These are phyloP conservation scores for Batkoa obscura DNA, from an alignment of 371 early-diverging fungal species.

Conservation along the genomic window DNA sequence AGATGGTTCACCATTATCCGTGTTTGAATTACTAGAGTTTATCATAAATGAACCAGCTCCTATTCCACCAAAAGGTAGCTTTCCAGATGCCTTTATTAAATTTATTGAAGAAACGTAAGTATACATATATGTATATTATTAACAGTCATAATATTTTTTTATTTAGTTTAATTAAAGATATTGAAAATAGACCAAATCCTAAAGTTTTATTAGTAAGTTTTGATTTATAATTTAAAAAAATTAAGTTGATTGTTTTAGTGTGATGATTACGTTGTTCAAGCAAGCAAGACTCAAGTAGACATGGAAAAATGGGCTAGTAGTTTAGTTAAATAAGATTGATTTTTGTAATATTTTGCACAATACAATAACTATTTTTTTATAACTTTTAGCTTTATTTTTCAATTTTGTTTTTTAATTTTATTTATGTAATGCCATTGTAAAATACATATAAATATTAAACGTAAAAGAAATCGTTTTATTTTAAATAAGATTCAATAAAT, in stretches of 20 bases:
- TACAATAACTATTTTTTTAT: too few species aligned
- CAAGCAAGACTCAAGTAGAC: conserved; percentile 1
- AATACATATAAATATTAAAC: too few species aligned
- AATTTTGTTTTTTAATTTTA: too few species aligned
- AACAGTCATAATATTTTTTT: neutral
- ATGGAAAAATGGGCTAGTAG: conserved; percentile 3
- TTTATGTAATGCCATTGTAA: too few species aligned
- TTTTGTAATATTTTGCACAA: too few species aligned
- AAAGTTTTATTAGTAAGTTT: neutral
- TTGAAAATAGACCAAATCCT: neutral
- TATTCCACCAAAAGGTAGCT: conserved; percentile 43
- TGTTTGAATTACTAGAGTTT: conserved; percentile 81
- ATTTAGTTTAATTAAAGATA: conserved; percentile 1
- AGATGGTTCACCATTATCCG: conserved; percentile 49
- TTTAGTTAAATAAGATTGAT: neutral
- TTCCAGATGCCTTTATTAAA: conserved; percentile 49
- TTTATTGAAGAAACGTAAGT: conserved; percentile 59
- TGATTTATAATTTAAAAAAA: neutral
- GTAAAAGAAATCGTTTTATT: too few species aligned
- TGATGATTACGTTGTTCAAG: neutral
- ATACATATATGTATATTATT: neutral
- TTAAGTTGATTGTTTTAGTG: neutral
- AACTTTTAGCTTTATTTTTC: too few species aligned
- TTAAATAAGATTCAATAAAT: too few species aligned
- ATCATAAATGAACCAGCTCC: conserved; percentile 85